These are phyloP conservation scores for Phytopythium litorale DNA, from an alignment of 352 stramenopile species.

Conservation along the genomic window DNA sequence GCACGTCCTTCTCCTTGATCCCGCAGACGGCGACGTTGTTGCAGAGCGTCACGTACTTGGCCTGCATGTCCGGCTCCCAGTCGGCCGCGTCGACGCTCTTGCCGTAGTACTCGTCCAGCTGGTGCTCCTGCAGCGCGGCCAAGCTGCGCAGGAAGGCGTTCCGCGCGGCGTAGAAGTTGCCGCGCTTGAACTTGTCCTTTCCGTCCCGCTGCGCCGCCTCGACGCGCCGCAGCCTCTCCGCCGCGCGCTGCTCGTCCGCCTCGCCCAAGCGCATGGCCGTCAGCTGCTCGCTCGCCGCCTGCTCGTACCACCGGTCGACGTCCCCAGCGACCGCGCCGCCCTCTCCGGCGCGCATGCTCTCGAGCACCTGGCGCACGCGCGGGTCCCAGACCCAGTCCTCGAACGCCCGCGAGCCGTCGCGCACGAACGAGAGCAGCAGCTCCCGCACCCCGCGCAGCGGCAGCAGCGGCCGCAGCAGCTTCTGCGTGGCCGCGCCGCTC, in stretches of 20 bases:
- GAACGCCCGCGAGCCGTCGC: slow-evolving; percentile 51
- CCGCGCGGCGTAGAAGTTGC: slow-evolving; percentile 57
- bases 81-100: slow-evolving; percentile 22
- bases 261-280: background rate
- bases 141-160: slow-evolving; percentile 66
- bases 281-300: slow-evolving; percentile 21
- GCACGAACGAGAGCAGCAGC: slow-evolving; percentile 66
- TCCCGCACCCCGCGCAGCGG: slow-evolving; percentile 58
- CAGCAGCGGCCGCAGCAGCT: slow-evolving; percentile 55
- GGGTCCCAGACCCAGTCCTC: slow-evolving; percentile 79
- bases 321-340: slow-evolving; percentile 17
- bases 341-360: slow-evolving; percentile 30
- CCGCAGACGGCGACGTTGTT: slow-evolving; percentile 76
- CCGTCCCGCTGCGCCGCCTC: slow-evolving; percentile 52
- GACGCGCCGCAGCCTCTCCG: slow-evolving; percentile 30
- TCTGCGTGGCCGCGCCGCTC: slow-evolving; percentile 48
- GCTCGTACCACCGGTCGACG: slow-evolving; percentile 43
- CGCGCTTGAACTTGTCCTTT: slow-evolving; percentile 59
- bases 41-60: slow-evolving; percentile 62
- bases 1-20: slow-evolving; percentile 57
- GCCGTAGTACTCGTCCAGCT: slow-evolving; percentile 48
- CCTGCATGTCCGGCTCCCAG: slow-evolving; percentile 41
- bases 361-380: slow-evolving; percentile 46
- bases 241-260: slow-evolving; percentile 14
- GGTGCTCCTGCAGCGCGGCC: slow-evolving; percentile 28